phyloP scores from a whole-genome alignment of 1,139 yeast genomes.

The Geotrichum aggregatum region DNA sequence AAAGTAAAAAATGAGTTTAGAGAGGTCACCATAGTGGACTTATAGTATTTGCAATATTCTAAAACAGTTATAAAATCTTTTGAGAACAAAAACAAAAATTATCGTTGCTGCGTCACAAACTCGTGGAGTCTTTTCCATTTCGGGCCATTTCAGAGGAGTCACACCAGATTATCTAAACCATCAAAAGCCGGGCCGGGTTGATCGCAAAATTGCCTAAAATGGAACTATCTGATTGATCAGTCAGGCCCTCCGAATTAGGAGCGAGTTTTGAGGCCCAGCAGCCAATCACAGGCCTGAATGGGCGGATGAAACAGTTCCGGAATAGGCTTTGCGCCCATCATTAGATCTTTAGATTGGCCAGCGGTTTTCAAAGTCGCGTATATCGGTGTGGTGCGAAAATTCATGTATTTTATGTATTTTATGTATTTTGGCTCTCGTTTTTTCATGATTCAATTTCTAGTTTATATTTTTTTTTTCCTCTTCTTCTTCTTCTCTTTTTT shows the following conservation, averaged over 20 bases:
- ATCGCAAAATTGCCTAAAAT: neutral
- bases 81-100: too few relatives aligned
- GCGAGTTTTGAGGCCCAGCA: too few relatives aligned
- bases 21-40: too few relatives aligned
- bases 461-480: neutral
- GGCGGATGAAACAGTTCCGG: neutral
- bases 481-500: neutral
- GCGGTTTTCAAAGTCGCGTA: neutral
- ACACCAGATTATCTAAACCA: neutral
- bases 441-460: neutral
- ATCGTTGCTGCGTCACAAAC: too few relatives aligned
- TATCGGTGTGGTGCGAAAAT: neutral
- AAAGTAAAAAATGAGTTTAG: too few relatives aligned
- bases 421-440: neutral
- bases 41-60: too few relatives aligned
- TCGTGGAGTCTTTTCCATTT: too few relatives aligned
- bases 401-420: neutral
- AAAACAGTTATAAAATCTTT: too few relatives aligned
- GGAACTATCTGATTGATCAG: slow-evolving; percentile 1
- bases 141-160: neutral
- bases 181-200: neutral
- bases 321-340: neutral
- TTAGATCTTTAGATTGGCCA: neutral
- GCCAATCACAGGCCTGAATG: neutral
- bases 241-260: neutral